Conservation (phyloP, 805 yeast genomes). For the Candida andamanensis region DNA sequence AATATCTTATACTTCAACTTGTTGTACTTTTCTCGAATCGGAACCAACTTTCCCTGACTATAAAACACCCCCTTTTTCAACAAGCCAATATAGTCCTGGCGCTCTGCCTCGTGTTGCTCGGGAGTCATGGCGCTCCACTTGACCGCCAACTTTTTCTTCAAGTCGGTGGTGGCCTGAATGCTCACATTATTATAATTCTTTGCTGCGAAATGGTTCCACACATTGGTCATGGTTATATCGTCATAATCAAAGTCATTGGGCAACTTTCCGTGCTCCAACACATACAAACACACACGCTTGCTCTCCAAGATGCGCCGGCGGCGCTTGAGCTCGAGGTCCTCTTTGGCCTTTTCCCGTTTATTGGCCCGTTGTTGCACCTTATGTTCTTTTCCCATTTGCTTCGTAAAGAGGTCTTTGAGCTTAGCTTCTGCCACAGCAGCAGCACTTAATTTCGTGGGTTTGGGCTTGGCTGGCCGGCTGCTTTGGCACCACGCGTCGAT, state of each 20-base stretch:
- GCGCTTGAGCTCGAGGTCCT: too few species aligned
- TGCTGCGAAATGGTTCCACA: conserved; percentile 29
- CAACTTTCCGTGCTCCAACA: conserved; percentile 9
- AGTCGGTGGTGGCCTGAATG: background rate
- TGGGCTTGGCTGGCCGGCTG: conserved; percentile 5
- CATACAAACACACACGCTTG: conserved; percentile 5
- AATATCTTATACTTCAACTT: background rate
- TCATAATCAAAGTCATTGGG: conserved; percentile 9
- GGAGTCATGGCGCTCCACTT: conserved; percentile 23
- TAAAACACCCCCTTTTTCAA: conserved; percentile 12
- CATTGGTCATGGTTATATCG: conserved; percentile 22
- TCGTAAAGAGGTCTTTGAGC: conserved; percentile 1
- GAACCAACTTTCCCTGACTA: conserved; percentile 8
- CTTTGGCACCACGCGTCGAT: conserved; percentile 14
- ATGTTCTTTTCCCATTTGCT: conserved; percentile 3
- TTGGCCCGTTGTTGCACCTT: conserved; percentile 11
- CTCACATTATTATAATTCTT: conserved; percentile 2
- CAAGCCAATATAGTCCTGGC: conserved; percentile 24
- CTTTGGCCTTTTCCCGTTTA: conserved; percentile 10
- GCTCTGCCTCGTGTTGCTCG: conserved; percentile 23
- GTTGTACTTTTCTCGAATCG: conserved; percentile 5
- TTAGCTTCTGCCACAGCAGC: conserved; percentile 3
- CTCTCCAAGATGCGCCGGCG: too few species aligned
- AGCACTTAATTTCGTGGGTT: conserved; percentile 4
- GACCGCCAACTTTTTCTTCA: conserved; percentile 9